A percentile compares a stretch with the other conserved stretches of the same genome.
phyloP scores from a whole-genome alignment of 495 filamentous ascomycete species.

The Immersiella caudata region DNA sequence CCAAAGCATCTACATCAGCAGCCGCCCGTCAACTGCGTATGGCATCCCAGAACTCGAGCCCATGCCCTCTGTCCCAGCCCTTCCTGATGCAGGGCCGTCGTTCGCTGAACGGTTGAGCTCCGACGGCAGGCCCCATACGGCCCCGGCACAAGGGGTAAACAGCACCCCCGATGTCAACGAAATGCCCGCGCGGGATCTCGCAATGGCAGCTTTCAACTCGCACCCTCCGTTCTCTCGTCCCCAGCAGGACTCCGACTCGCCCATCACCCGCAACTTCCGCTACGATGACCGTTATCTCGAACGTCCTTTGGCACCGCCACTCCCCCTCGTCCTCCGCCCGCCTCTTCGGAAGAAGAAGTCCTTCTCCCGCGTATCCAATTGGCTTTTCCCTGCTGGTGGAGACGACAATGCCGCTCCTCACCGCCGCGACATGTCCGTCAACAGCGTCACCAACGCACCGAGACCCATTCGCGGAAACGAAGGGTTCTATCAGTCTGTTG shows the following conservation, averaged over 20 bases:
- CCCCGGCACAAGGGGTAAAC: conserved; percentile 30
- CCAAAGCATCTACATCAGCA: conserved; percentile 53
- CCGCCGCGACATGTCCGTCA: conserved; percentile 37
- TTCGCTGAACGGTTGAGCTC: conserved; percentile 52
- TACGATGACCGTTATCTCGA: conserved; percentile 29
- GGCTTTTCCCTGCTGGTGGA: conserved; percentile 48
- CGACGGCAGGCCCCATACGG: conserved; percentile 42
- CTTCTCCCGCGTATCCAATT: conserved; percentile 58
- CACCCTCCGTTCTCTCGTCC: conserved; percentile 16
- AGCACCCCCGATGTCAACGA: conserved; percentile 23
- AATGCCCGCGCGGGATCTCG: conserved; percentile 24
- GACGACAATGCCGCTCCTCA: background rate
- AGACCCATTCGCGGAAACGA: conserved; percentile 49
- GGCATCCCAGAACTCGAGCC: conserved; percentile 44
- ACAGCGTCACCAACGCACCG: conserved; percentile 53
- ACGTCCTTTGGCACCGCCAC: conserved; percentile 52
- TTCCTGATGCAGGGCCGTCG: conserved; percentile 51
- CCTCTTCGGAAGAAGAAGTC: conserved; percentile 61
- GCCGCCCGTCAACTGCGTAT: conserved; percentile 51
- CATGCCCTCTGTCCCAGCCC: conserved; percentile 50
- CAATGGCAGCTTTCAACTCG: conserved; percentile 25
- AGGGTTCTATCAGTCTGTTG: conserved; percentile 58
- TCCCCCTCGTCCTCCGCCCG: conserved; percentile 53
- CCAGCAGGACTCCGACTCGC: background rate
- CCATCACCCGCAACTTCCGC: background rate